A percentile compares a stretch with the other conserved stretches of the same genome.
Conservation (phyloP, 2,329 filamentous ascomycete genomes). For the Sporothrix pseudoabietina region DNA sequence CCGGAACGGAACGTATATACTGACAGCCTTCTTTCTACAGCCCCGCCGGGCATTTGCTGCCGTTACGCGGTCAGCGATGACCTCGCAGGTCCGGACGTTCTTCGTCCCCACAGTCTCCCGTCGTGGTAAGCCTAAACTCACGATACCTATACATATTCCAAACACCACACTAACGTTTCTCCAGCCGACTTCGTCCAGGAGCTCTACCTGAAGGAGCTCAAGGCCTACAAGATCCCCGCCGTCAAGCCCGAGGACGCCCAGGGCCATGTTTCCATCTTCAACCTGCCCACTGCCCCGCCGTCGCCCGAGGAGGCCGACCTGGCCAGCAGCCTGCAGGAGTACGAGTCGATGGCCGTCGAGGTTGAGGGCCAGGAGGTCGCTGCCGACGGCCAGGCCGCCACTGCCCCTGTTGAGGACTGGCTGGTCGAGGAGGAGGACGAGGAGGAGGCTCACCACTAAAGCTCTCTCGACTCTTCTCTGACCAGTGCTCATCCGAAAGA, state of each 20-base stretch:
- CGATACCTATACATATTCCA: background rate
- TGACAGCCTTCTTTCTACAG: slow-evolving; percentile 38
- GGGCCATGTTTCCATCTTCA: slow-evolving; percentile 88
- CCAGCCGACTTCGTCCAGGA: slow-evolving; percentile 96
- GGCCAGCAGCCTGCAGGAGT: slow-evolving; percentile 86
- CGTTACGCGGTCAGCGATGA: slow-evolving; percentile 43
- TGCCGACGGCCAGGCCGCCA: slow-evolving; percentile 59
- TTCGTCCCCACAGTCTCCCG: slow-evolving; percentile 63
- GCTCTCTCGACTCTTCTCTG: background rate
- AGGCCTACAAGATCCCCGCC: slow-evolving; percentile 84
- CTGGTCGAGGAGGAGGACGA: slow-evolving; percentile 78
- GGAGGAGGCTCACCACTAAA: slow-evolving; percentile 48
- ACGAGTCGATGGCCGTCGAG: slow-evolving; percentile 92
- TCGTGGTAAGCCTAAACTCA: slow-evolving; percentile 55
- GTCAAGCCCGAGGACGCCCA: slow-evolving; percentile 85
- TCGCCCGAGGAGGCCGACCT: slow-evolving; percentile 95
- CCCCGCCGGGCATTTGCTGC: slow-evolving; percentile 53
- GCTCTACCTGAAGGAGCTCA: slow-evolving; percentile 94
- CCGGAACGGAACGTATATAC: background rate
- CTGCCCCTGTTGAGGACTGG: slow-evolving; percentile 68
- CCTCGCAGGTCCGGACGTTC: slow-evolving; percentile 49
- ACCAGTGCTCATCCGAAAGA: background rate
- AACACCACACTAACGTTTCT: background rate
- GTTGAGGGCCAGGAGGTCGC: slow-evolving; percentile 81
- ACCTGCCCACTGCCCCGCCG: slow-evolving; percentile 73